Evolutionary conservation across 106 monocot species (phyloP), one percentile per base, ranked within the genome.

Genomic region (Acanthochlamys bracteata): DNA sequence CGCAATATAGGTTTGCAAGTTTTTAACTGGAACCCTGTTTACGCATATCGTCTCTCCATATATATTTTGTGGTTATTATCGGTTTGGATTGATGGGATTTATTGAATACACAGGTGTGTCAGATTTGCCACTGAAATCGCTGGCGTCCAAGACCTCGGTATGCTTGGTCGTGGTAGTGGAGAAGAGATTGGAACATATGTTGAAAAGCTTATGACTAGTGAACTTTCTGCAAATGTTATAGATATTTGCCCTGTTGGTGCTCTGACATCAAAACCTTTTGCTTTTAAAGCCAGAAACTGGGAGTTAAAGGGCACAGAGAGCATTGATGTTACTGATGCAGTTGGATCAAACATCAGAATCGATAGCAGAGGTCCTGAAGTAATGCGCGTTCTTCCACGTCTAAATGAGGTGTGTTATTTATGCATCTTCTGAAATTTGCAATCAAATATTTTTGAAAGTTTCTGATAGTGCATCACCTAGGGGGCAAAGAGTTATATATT

Each of bases 121-220:
- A 80, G 98, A 71, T 98, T 98, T 86, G 98, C 98, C 65, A 66
- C 79, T 66, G 98, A 98, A 79, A 19, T 98, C 71, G 98, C 98
- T 74, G 98, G 98, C 60, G 98, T 98, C 65, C 79, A 98, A 69
- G 98, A 98, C 63, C 92, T 98, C 68, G 98, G 98, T 39, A 92
- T 98, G 84, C 49, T 98, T 77, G 98, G 98, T 63, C 88, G 98
- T 72, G 98, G 98, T 10, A 98, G 98, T 78, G 98, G 98, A 63
- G 98, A 98, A 76, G 98, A 98, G 79, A 98, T 98, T 64, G 98
- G 98, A 26, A 98, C 98, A 70, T 98, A 98, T 79, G 98, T 98
- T 21, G 98, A 98, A 70, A 98, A 92, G 66, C 87, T 98, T 71
- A 98, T 98, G 98, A 92, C 92, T 16, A 98, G 98, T 76, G 98